phyloP scores from a whole-genome alignment of 495 filamentous ascomycete genomes.

The Daldinia caldariorum region DNA sequence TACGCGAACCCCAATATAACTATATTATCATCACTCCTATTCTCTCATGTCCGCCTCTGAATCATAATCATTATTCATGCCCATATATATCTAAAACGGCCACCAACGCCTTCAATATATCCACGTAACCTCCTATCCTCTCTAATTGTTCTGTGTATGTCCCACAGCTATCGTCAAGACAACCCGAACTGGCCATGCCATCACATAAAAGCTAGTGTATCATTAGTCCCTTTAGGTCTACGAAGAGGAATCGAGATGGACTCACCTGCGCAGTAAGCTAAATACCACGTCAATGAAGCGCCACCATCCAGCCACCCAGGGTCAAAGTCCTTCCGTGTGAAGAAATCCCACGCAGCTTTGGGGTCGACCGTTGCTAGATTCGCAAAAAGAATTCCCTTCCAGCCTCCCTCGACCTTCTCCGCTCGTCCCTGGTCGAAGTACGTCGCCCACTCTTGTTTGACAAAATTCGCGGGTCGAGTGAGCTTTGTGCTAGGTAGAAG shows the following conservation, averaged over 20 bases:
- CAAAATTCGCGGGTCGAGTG: constrained; percentile 74
- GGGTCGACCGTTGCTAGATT: constrained; percentile 86
- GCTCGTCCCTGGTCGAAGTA: constrained; percentile 74
- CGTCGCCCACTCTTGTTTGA: constrained; percentile 83
- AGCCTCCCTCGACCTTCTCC: constrained; percentile 72
- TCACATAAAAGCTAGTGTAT: constrained; percentile 46
- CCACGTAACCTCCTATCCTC: constrained; percentile 14
- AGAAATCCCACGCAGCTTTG: constrained; percentile 74
- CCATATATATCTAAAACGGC: not conserved
- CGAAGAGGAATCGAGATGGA: constrained; percentile 14
- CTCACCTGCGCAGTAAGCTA: constrained; percentile 77
- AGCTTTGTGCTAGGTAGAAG: constrained; percentile 76
- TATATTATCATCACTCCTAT: constrained; percentile 1
- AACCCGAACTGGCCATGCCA: not conserved
- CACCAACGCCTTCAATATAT: constrained; percentile 28
- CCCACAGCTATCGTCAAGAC: constrained; percentile 8
- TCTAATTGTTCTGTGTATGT: not conserved
- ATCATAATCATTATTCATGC: constrained; percentile 28
- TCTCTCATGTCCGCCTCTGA: constrained; percentile 13
- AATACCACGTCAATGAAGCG: constrained; percentile 87
- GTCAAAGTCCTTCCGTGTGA: constrained; percentile 72
- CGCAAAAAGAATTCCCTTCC: constrained; percentile 85
- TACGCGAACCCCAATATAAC: not conserved
- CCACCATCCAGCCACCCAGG: constrained; percentile 84
- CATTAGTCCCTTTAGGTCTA: constrained; percentile 22